A percentile compares a stretch with the other conserved stretches of the same genome.
phyloP scores from a whole-genome alignment of 2,329 filamentous ascomycete genomes.

The Taxawa tesnikishii region DNA sequence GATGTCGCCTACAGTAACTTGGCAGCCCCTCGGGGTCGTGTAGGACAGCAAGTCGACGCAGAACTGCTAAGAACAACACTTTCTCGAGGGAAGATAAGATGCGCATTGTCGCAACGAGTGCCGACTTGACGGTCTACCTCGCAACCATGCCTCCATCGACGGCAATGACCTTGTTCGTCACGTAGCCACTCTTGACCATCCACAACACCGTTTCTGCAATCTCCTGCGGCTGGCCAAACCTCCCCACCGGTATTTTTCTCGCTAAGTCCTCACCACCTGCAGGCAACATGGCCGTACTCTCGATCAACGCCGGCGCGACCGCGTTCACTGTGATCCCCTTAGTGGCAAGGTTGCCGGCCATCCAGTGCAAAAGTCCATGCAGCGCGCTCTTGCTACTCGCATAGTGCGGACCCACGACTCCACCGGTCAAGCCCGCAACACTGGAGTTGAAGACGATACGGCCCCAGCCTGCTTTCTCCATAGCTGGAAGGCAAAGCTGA shows the following conservation, averaged over 20 bases:
- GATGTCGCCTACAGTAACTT: too few relatives aligned
- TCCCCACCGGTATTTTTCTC: slow-evolving; percentile 30
- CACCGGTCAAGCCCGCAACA: slow-evolving; percentile 27
- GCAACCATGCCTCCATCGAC: slow-evolving; percentile 28
- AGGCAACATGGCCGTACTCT: slow-evolving; percentile 32
- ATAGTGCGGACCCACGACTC: slow-evolving; percentile 29
- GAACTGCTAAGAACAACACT: too few relatives aligned
- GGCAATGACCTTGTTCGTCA: slow-evolving; percentile 33
- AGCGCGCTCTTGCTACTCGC: slow-evolving; percentile 29
- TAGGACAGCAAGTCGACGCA: too few relatives aligned
- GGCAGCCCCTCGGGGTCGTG: too few relatives aligned
- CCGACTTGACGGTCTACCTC: too few relatives aligned
- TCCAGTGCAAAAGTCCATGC: slow-evolving; percentile 34
- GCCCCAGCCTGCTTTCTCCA: slow-evolving; percentile 24
- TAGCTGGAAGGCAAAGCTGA: slow-evolving; percentile 24
- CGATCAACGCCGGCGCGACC: slow-evolving; percentile 35
- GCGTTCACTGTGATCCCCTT: slow-evolving; percentile 36
- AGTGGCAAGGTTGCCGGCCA: slow-evolving; percentile 28
- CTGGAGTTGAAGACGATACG: slow-evolving; percentile 25
- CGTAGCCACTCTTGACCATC: slow-evolving; percentile 34
- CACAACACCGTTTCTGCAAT: slow-evolving; percentile 35
- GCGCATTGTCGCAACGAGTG: too few relatives aligned
- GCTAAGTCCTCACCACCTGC: slow-evolving; percentile 21
- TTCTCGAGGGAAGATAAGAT: too few relatives aligned
- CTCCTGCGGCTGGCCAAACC: slow-evolving; percentile 32